phyloP scores from a whole-genome alignment of 192 early-diverging fungal genomes.

The Spinellus fusiger region DNA sequence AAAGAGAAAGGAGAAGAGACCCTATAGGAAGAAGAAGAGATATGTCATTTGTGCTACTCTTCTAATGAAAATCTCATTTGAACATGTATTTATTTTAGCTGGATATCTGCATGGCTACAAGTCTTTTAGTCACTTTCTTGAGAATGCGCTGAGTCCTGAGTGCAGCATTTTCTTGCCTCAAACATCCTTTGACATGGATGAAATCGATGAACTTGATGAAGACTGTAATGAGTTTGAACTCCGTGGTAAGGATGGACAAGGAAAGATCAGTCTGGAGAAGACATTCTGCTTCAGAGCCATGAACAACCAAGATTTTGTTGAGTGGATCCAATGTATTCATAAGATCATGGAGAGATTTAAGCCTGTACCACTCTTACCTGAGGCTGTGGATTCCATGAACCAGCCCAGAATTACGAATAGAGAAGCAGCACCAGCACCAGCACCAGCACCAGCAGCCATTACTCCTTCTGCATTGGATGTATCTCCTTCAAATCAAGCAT shows the following conservation, averaged over 20 bases:
- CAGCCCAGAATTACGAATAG: neutral
- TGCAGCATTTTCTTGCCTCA: slow-evolving; percentile 10
- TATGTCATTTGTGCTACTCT: neutral
- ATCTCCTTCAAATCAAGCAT: neutral
- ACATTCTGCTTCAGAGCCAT: neutral
- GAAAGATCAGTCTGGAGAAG: neutral
- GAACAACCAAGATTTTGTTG: neutral
- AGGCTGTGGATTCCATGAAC: neutral
- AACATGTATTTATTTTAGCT: neutral
- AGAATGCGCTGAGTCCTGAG: slow-evolving; percentile 3
- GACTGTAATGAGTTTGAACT: neutral
- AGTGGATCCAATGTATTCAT: neutral
- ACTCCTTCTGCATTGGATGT: neutral
- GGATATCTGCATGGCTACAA: slow-evolving; percentile 23
- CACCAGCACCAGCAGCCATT: neutral
- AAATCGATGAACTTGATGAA: neutral
- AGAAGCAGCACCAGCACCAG: neutral
- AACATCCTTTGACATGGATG: neutral
- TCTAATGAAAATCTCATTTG: neutral
- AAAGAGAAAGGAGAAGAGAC: neutral
- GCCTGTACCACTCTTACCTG: neutral
- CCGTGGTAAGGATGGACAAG: slow-evolving; percentile 1
- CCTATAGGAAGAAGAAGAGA: neutral
- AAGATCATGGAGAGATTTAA: neutral
- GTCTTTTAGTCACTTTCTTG: slow-evolving; percentile 6